phyloP scores from a whole-genome alignment of 208 protist species.

The Porcisia deanei region DNA sequence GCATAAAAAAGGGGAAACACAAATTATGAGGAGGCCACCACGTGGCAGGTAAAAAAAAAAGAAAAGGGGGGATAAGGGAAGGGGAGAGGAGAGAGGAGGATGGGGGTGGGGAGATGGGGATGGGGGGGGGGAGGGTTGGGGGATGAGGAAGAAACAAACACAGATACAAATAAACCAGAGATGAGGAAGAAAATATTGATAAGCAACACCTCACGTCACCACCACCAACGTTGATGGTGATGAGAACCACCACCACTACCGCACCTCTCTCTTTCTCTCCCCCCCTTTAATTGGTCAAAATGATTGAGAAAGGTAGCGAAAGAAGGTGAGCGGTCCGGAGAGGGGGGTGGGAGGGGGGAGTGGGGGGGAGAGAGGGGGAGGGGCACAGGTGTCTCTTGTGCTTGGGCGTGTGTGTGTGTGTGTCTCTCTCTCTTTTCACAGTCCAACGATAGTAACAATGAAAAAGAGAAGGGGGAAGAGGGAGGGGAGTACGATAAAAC shows the following conservation, averaged over 20 bases:
- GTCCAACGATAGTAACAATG: no score
- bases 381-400: background rate
- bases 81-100: constrained; percentile 6
- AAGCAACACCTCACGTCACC: no score
- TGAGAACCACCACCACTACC: no score
- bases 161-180: no score
- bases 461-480: no score
- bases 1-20: constrained; percentile 4
- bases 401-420: background rate
- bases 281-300: no score
- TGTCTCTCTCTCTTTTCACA: background rate
- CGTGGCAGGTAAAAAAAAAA: background rate
- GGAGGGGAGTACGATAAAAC: no score
- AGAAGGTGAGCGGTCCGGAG: no score
- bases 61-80: constrained; percentile 8
- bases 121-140: background rate
- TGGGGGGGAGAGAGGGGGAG: background rate
- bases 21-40: background rate
- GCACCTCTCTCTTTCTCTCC: no score
- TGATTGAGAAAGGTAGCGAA: no score
- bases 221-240: no score
- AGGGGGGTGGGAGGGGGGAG: background rate
- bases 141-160: background rate
- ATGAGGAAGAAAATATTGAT: no score
- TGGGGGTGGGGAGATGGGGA: background rate